A percentile compares a stretch with the other conserved stretches of the same genome.
phyloP scores from a whole-genome alignment of 768 basidiomycete species.

The Phaeotremella fagi region DNA sequence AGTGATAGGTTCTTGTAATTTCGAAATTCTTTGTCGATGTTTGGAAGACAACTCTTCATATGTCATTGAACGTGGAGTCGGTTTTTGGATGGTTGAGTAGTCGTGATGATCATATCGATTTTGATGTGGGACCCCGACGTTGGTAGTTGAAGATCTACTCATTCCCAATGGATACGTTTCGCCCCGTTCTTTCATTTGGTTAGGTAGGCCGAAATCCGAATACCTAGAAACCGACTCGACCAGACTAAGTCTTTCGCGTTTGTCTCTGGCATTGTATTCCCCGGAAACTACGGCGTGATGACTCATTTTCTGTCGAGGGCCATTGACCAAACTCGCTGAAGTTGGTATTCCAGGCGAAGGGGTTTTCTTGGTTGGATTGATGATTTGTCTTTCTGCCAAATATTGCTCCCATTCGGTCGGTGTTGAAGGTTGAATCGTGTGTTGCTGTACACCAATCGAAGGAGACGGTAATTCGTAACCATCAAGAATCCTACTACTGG shows the following conservation, averaged over 20 bases:
- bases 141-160: not conserved
- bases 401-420: constrained; percentile 72
- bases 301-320: constrained; percentile 41
- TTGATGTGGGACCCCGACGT: not conserved
- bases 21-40: constrained; percentile 75
- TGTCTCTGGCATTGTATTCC: constrained; percentile 61
- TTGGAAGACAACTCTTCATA: constrained; percentile 83
- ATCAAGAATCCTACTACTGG: constrained; percentile 10
- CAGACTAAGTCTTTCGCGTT: constrained; percentile 64
- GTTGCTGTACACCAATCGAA: not conserved
- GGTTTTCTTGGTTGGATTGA: constrained; percentile 77
- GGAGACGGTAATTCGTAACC: not conserved
- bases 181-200: not conserved
- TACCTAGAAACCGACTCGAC: constrained; percentile 51
- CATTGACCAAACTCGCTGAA: constrained; percentile 53
- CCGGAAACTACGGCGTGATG: constrained; percentile 52
- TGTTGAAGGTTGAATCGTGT: not conserved
- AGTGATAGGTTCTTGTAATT: constrained; percentile 79
- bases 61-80: constrained; percentile 55
- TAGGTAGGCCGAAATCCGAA: not conserved
- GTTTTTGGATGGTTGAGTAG: not conserved
- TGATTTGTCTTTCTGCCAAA: constrained; percentile 72
- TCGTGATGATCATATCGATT: not conserved
- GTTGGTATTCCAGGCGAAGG: constrained; percentile 72
- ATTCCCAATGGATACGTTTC: not conserved